Base-by-base conservation (phyloP, 1,284 basidiomycete species). In the Cystobasidiaceae sp. region DNA sequence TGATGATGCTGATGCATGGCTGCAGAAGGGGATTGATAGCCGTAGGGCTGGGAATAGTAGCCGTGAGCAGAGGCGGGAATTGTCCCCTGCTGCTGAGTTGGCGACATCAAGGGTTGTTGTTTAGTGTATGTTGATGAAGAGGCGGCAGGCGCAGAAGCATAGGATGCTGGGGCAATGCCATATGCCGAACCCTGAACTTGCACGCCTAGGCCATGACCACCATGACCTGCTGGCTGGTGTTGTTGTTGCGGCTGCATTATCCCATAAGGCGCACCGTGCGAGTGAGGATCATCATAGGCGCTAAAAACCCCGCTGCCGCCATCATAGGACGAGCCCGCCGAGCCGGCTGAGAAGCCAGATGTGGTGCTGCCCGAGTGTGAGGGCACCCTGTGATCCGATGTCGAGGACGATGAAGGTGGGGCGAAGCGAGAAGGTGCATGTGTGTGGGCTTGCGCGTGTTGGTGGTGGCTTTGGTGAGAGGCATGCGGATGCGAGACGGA, bases 341-440 rank as follows among this genome's bases (percentile, higher is more conserved):
- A 48, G 21, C 58, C 58, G 13, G 32, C 58, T 5, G 45, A 52
- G 50, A 60, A 50, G 58, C 58, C 58, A 45, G 58, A 60, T 1
- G 58, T 60, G 13, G 58, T 58, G 21, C 56, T 58, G 3, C 56
- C 56, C 44, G 56, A 58, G 34, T 58, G 56, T 9, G 56, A 58
- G 3, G 56, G 39, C 0, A 48, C 45, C 27, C 45, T 41, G 43
- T 48, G 46, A 30, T 46, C 34, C 13, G 28, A 48, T 23, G 56
- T 25, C 25, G 43, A 19, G 7, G n/a, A n/a, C n/a, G 56, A 45
- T 19, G 55, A 30, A 25, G 41, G 13, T 46, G 56, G 45, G 9
- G 23, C 23, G 6, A 32, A 7, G 7, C 41, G 43, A 15, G 44
- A 44, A 25, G 39, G 13, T 57, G 55, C 55, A 45, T 57, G 37